Base-by-base conservation (phyloP, 805 yeast species). In the Diddensiella transvaalensis region DNA sequence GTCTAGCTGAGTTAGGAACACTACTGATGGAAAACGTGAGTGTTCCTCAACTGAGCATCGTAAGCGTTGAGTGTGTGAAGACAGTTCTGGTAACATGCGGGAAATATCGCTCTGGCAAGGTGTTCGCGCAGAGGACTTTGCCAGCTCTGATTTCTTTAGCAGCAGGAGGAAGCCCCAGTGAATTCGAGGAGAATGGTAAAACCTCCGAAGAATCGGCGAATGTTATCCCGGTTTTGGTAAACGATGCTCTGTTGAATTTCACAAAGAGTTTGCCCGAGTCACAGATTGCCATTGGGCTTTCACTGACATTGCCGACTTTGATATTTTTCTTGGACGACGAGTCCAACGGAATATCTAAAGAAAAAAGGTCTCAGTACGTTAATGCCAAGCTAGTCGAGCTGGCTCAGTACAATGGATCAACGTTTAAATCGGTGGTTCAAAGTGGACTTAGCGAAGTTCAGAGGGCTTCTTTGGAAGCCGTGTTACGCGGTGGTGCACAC, bases 41-140 rank as follows among this genome's bases (percentile, higher is more conserved):
- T 0, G 60, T 68, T 3, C 60, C 67, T 2, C 71, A 65, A n/a
- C 60, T 65, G 5, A 56, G 72, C 5, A 62, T 70, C 0, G 66
- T 78, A 6, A 70, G 78, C 0, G 69, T 82, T 10, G 89, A 83
- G 53, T 82, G 93, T 13, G 69, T 84, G 44, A 82, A 75, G 56
- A 71, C 82, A 0, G 66, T 87, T 38, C 69, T 84, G 36, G 60
- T 66, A 5, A 70, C 69, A 36, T 60, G 69, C 32, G 48, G 55
- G 19, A 55, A 58, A 47, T 67, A 30, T 2, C 53, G 57, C 3
- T 62, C 71, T 3, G 67, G 74, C 4, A 64, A 68, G 3, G 47
- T 56, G 3, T 61, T 77, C 1, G 66, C 82, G 33, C 71, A 72
- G 47, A 65, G 65, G 13, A 60, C 79, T 23, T 63, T 85, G 2